phyloP scores from a whole-genome alignment of 2,329 filamentous ascomycete species.

The Beauveria asiatica region DNA sequence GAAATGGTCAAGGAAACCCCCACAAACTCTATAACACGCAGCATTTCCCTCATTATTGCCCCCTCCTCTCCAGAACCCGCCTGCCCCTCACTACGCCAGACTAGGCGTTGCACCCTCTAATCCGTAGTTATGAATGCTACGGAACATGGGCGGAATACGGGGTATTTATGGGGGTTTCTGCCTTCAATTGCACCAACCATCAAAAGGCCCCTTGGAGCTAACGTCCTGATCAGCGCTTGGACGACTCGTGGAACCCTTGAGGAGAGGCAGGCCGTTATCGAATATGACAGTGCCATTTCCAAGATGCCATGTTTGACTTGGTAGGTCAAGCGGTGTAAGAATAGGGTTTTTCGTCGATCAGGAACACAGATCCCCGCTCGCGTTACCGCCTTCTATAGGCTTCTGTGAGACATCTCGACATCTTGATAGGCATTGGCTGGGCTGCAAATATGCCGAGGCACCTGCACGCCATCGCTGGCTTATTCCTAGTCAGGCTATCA shows the following conservation, averaged over 20 bases:
- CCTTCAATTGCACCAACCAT: not conserved
- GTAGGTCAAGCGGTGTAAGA: not conserved
- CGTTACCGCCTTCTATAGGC: not conserved
- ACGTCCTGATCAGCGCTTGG: not conserved
- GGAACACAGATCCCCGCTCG: not conserved
- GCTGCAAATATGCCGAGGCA: not conserved
- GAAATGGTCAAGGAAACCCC: not conserved
- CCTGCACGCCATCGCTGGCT: not conserved
- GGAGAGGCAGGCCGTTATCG: too few species aligned
- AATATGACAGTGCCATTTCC: too few species aligned
- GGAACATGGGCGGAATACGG: not conserved
- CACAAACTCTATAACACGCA: not conserved
- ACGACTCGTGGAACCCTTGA: not conserved
- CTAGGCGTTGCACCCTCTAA: not conserved
- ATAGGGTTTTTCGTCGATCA: not conserved
- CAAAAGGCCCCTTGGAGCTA: not conserved
- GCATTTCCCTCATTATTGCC: not conserved
- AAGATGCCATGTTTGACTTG: not conserved
- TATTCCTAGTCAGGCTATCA: not conserved
- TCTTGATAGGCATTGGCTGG: not conserved
- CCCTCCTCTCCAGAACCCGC: not conserved
- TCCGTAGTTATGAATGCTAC: not conserved
- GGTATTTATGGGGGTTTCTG: not conserved
- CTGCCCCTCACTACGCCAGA: slow-evolving; percentile 1
- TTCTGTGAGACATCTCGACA: not conserved